Base-by-base conservation (phyloP, 805 yeast genomes). In the Scheffersomyces stipitis region DNA sequence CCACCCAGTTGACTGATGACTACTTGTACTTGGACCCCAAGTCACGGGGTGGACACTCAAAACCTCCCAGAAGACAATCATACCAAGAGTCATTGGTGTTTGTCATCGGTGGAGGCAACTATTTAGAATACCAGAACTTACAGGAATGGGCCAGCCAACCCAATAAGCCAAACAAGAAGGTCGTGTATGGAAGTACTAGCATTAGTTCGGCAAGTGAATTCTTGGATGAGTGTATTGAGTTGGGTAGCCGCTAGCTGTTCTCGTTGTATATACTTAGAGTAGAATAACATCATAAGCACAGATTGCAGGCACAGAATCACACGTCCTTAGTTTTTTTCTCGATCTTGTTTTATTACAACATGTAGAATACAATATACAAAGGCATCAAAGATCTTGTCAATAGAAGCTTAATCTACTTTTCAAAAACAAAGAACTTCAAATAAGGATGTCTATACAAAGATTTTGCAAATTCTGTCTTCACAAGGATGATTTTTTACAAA, bases 71-170 rank as follows among this genome's bases (percentile, higher is more conserved):
- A 59, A 79, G 96, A 54, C 86, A 83, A 48, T 69, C 82, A 8
- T 88, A 86, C 59, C 80, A 80, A 41, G 93, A 88, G 48, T 80
- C 95, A 1, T 67, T 87, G 33, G 96, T 93, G 15, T 93, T 93
- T 60, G 87, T 90, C 35, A 90, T 93, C 38, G 99, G 99, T 17
- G 99, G 99, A 24, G 98, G 98, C 32, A 90, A 87, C 61, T 93
- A 89, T 58, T 66, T 86, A 44, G 99, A 93, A 65, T 93, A 91
- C 58, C 95, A 90, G 41, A 91, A 91, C 54, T 74, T 93, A 54
- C 95, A 87, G 60, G 96, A 90, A 60, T 90, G 96, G 95, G 78
- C 80, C 0, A 39, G 36, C 17, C 54, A 48, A 31, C 67, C 71
- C 28, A 62, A 54, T 34, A 59, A 53, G 38, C 41, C 51, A 4